Evolutionary conservation across 176 grass and related monocot species (phyloP).

Genomic region (Cenchrus americanus): DNA sequence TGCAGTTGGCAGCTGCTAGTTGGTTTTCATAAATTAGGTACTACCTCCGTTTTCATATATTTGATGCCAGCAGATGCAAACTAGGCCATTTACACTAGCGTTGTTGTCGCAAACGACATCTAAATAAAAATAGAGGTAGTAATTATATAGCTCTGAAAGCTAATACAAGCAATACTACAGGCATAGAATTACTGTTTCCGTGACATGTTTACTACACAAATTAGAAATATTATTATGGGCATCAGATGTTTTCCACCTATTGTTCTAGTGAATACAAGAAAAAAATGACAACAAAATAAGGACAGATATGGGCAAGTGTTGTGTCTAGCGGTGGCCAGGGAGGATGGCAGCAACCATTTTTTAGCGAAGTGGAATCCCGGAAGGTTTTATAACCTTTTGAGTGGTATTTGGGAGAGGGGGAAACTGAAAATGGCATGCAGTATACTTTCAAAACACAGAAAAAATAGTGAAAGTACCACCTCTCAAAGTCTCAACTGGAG

Average conservation of each 20-base stretch:
- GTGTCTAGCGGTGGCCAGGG: not conserved
- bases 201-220: not conserved
- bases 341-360: not conserved
- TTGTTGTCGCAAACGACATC: too few species aligned
- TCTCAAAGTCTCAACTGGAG: not conserved
- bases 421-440: not conserved
- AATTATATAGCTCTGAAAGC: not conserved
- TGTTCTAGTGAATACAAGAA: not conserved
- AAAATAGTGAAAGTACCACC: not conserved
- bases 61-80: too few species aligned
- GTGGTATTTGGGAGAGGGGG: not conserved
- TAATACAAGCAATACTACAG: not conserved
- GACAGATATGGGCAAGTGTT: not conserved
- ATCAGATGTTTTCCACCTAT: not conserved
- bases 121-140: too few species aligned
- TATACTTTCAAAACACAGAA: not conserved
- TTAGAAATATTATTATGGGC: not conserved
- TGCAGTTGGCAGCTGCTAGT: not conserved
- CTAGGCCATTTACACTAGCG: too few species aligned
- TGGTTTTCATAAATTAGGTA: not conserved
- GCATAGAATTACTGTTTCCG: not conserved
- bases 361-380: not conserved
- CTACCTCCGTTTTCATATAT: too few species aligned
- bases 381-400: not conserved
- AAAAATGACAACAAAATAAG: not conserved